These are phyloP conservation scores for Psidium guajava DNA, from an alignment of 345 rosid species.

Conservation along the genomic window DNA sequence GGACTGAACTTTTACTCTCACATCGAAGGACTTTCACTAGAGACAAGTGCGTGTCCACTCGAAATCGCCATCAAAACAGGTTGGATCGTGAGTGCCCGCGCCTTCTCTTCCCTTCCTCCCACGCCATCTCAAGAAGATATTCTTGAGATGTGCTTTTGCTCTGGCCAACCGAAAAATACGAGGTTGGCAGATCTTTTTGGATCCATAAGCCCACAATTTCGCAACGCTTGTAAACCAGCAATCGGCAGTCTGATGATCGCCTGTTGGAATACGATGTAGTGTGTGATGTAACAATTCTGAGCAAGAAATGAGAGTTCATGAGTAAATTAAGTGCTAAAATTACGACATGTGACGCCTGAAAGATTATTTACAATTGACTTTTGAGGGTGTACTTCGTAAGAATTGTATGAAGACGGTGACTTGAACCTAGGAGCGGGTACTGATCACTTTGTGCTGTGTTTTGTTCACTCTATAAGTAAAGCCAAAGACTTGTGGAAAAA, in stretches of 20 bases:
- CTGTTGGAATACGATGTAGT: not conserved
- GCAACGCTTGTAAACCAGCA: not conserved
- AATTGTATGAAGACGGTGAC: not conserved
- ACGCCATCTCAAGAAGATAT: not conserved
- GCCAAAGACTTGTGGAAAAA: not conserved
- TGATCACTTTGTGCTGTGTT: not conserved
- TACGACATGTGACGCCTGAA: not conserved
- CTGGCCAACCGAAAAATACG: not conserved
- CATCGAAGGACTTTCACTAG: not conserved
- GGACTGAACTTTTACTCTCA: not conserved
- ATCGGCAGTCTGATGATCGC: not conserved
- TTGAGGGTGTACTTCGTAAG: not conserved
- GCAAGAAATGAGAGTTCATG: not conserved
- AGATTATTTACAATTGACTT: not conserved
- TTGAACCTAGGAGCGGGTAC: not conserved
- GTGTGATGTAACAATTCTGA: not conserved
- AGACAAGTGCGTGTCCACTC: not conserved
- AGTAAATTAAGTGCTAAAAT: not conserved
- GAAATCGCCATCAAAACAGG: not conserved
- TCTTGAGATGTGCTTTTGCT: not conserved
- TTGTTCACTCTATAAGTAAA: not conserved
- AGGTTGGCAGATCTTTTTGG: not conserved
- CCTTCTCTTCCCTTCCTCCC: not conserved
- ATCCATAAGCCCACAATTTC: not conserved
- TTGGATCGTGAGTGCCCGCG: not conserved